Evolutionary conservation across 2,329 filamentous ascomycete genomes (phyloP), one percentile per base, ranked within the genome.

Genomic region (Diaporthe ampelina): DNA sequence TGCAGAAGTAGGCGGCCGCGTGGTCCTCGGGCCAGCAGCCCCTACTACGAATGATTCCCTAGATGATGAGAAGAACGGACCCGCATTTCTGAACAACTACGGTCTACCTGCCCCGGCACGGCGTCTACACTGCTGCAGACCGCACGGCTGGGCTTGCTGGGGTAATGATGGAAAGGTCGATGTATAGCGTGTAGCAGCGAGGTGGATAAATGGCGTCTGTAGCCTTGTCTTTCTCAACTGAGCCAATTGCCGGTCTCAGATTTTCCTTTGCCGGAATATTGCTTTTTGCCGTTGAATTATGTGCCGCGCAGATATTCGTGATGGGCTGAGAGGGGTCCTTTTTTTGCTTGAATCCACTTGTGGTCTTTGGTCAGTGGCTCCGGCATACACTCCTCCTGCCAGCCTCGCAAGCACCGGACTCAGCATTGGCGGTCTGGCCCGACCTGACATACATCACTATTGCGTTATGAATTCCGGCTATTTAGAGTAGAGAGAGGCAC

Each of bases 1-100:
- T 97, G 94, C 94, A 97, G 90, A 96, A 96, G 89, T 96, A 94
- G 89, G 52, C 7, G 58, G 40, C 48, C 10, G 43, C 68, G 40
- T 32, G 37, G 70, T 37, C 40, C 11, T 73, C 24, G 70, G 63
- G 54, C 57, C 57, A 57, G 43, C 56, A 59, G 67, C 54, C 19
- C 24, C 63, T 68, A 73, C 65, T 50, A 73, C 73, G 70, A 72
- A 65, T 70, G 72, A 74, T 74, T 72, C 69, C 74, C 70, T 74
- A 68, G 70, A 67, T 75, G 68, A 76, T 73, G 68, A 76, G 40
- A 71, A 71, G 72, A 70, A 73, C 73, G 73, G 71, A 75, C 70
- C 59, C 40, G 56, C 56, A 63, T 69, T 59, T 65, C 56, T 69
- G 68, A 72, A 35, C 54, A 70, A 29, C 52, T 72, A 19, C 67